Evolutionary conservation across 345 rosid genomes (phyloP).

Genomic region (Diplotaxis tenuifolia): DNA sequence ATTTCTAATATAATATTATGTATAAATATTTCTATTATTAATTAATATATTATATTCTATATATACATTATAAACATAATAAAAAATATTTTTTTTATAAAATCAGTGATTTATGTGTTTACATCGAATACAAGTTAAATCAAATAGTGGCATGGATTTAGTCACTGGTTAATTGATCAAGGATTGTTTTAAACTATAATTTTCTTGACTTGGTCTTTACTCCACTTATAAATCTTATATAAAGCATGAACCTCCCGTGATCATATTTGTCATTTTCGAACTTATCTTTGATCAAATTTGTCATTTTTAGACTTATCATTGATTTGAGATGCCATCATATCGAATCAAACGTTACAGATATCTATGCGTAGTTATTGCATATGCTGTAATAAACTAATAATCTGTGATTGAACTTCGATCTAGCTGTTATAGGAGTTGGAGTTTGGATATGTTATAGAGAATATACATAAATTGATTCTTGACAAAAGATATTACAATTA

Average conservation of each 20-base stretch:
- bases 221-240: background rate
- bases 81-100: no score
- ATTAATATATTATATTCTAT: no score
- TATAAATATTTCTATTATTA: no score
- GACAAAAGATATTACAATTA: background rate
- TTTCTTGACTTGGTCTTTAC: background rate
- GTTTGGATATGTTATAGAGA: conserved; percentile 5
- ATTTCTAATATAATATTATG: no score
- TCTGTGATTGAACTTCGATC: background rate
- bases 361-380: background rate
- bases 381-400: no score
- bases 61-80: no score
- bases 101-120: no score
- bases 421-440: background rate
- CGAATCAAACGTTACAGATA: conserved; percentile 3
- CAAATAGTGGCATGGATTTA: no score
- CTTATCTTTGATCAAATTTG: conserved; percentile 13
- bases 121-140: no score
- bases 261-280: background rate
- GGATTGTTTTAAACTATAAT: no score
- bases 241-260: conserved; percentile 20
- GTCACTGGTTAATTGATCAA: no score
- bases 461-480: background rate
- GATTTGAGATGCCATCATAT: conserved; percentile 18
- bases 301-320: conserved; percentile 1